Base-by-base conservation (phyloP, 2,329 filamentous ascomycete genomes). In the Sporothrix luriei region DNA sequence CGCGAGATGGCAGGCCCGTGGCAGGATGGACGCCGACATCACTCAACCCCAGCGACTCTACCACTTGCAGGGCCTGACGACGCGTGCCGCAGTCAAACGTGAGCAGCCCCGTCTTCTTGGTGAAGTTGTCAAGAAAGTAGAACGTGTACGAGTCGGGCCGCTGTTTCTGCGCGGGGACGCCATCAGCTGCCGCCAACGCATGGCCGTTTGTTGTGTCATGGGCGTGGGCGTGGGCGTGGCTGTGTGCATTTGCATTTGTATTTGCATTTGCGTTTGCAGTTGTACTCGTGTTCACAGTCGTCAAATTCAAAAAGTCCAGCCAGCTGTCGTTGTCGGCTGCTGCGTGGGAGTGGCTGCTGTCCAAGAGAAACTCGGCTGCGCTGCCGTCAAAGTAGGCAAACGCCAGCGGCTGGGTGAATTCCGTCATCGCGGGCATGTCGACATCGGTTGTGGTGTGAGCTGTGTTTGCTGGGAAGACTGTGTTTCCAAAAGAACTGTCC, bases 81-180 rank as follows among this genome's bases (percentile, higher is more conserved):
- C 7, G 26, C 6, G 26, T 59, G 29, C 64, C 29, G 19, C 68
- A 70, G 46, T 70, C 68, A 54, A 70, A 70, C 46, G 55, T 33
- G 19, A 48, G 29, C 1, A 70, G 62, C 16, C 68, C 68, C 14
- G 40, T 67, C 14, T 48, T 38, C 11, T 65, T 55, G 1, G 68
- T 70, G 16, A 70, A 51, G 29, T 54, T 40, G 43, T 70, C 68
- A 4, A 70, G 68, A 38, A 70, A 70, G 38, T 49, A 21, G 46
- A 67, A 67, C 3, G 24, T 49, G 61, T 49, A 65, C n/a, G 38
- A 48, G 52, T 10, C 13, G 49, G 1, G 26, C n/a, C 24, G 49
- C 14, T 14, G 33, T n/a, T 26, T 57, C 29, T 40, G 29, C 4
- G 40, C 13, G 13, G 40, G 40, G 40, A n/a, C 19, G 29, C 26